These are phyloP conservation scores for Taiozyma sp. DNA, from an alignment of 1,139 yeast genomes.

Conservation along the genomic window DNA sequence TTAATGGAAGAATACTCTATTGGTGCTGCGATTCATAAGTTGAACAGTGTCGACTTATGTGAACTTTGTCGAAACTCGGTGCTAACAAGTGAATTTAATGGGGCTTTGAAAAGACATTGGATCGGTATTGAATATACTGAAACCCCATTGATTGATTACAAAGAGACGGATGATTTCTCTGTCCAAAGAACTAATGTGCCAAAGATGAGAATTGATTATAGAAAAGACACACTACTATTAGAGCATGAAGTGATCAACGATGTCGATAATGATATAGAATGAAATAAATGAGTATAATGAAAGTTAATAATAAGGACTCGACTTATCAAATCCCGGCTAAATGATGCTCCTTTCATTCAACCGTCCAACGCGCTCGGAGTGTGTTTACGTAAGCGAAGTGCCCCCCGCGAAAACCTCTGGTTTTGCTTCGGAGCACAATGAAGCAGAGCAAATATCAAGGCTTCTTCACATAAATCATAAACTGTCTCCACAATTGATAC, in stretches of 20 bases:
- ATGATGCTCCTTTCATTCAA: not conserved
- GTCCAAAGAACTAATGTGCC: slow-evolving; percentile 24
- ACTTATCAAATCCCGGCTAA: not conserved
- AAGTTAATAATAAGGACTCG: no score
- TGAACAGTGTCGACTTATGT: slow-evolving; percentile 21
- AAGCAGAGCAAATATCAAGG: not conserved
- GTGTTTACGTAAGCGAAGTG: not conserved
- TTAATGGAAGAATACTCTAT: slow-evolving; percentile 23
- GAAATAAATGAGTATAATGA: not conserved
- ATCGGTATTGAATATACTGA: slow-evolving; percentile 19
- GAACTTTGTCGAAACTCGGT: slow-evolving; percentile 23
- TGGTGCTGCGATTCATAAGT: slow-evolving; percentile 21
- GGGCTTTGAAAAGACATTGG: slow-evolving; percentile 22
- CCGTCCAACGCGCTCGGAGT: not conserved
- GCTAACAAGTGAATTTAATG: slow-evolving; percentile 21
- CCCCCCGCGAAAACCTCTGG: not conserved
- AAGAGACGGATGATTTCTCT: slow-evolving; percentile 19
- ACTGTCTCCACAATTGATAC: not conserved
- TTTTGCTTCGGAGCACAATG: not conserved
- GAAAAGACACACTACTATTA: slow-evolving; percentile 16
- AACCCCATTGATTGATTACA: slow-evolving; percentile 6
- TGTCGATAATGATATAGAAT: not conserved
- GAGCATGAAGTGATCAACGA: slow-evolving; percentile 15
- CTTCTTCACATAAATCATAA: no score
- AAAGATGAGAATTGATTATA: slow-evolving; percentile 22